Conservation (phyloP, 1,284 basidiomycete genomes). For the Sporisorium reilianum region DNA sequence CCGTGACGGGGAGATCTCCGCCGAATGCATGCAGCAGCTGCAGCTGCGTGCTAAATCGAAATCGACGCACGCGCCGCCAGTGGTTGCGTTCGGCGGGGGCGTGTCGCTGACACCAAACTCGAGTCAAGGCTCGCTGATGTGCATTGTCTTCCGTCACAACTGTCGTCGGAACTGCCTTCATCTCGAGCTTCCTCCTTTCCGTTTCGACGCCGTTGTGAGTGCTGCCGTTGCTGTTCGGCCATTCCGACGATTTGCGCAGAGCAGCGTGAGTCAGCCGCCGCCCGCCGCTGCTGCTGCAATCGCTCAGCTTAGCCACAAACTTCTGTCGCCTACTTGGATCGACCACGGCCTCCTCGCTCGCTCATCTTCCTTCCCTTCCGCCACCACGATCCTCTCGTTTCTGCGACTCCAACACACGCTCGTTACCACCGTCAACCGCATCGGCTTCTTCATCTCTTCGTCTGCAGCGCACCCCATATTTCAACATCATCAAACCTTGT, state of each 20-base stretch:
- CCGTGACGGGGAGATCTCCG: too few species aligned
- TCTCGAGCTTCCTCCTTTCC: background rate
- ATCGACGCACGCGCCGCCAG: conserved; percentile 1
- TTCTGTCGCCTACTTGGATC: background rate
- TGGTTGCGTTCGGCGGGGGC: background rate
- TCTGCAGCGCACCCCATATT: background rate
- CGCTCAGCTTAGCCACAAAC: background rate
- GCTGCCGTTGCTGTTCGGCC: background rate
- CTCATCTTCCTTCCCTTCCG: background rate
- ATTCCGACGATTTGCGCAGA: background rate
- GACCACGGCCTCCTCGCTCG: background rate
- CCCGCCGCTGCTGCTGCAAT: background rate
- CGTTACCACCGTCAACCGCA: background rate
- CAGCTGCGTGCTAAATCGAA: background rate
- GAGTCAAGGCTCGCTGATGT: too few species aligned
- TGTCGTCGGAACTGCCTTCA: conserved; percentile 2
- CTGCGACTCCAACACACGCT: background rate
- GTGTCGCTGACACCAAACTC: too few species aligned
- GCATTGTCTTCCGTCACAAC: too few species aligned
- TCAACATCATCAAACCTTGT: background rate
- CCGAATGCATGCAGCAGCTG: background rate
- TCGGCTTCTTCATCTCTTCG: background rate
- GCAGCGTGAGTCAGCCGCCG: too few species aligned
- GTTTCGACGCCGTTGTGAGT: background rate
- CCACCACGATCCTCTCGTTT: background rate